Evolutionary conservation across 164 flowering plant species (phyloP).

Genomic region (grape (Vitis vinifera)): ASM3070453v1 NC_081821.1:8999501-9000000

Average conservation of each 20-base stretch:
- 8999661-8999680: no score
- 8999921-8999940: conserved; percentile 19
- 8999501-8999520: conserved; percentile 4
- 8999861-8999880: conserved; percentile 92
- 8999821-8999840: background rate
- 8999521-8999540: conserved; percentile 36
- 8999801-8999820: background rate
- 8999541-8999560: conserved; percentile 91
- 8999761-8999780: conserved; percentile 77
- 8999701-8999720: conserved; percentile 41
- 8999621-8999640: background rate
- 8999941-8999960: background rate
- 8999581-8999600: conserved; percentile 34
- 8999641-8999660: background rate
- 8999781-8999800: conserved; percentile 51
- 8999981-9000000: background rate
- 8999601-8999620: background rate
- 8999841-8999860: background rate
- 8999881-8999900: conserved; percentile 97
- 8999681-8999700: no score
- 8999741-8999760: conserved; percentile 71
- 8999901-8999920: conserved; percentile 96
- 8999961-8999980: background rate
- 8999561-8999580: conserved; percentile 83
- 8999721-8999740: conserved; percentile 75